Base-by-base conservation (phyloP, 1,284 basidiomycete genomes). In the Rhodotorula sp. region DNA sequence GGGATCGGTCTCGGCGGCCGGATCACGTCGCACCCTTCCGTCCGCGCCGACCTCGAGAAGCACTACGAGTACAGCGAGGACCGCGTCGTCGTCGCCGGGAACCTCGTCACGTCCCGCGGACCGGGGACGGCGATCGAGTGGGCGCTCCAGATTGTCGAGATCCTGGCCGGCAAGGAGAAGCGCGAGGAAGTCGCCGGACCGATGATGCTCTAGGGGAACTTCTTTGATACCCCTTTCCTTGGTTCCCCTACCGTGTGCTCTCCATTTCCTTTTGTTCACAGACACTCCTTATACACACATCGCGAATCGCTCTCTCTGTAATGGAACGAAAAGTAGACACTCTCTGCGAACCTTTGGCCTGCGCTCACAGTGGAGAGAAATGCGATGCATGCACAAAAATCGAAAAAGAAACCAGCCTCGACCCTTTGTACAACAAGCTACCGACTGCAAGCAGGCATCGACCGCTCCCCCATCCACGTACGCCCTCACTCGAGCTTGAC, bases 11-110 rank as follows among this genome's bases (percentile, higher is more conserved):
- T 86, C 0, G 78, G 80, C 48, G 85, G 80, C 65, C 84, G 85
- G 0, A 78, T 94, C 60, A 94, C 92, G 3, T 91, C 90, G 18
- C 92, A 94, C 80, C 92, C 92, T 0, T 87, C 87, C 61, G 88
- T 94, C 62, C 88, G 87, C 79, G 80, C 81, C 6, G 80, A 88
- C 29, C 84, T 94, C 16, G 85, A 86, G 67, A 82, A 85, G 92
- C 91, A 84, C 12, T 94, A 90, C 76, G 85, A 88, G 0, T 94
- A 94, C 80, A 86, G 85, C 5, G 91, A 93, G 71, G 87, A 90
- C 4, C 79, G 89, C 3, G 91, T 94, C 15, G 91, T 92, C 47
- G 83, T 90, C 21, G 89, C 90, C 3, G 86, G 86, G 3, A 89
- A 88, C 65, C 84, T 94, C 8, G 85, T 94, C 51, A 92, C 91